Base-by-base conservation (phyloP, 1,284 basidiomycete genomes). In the Irpex sp. region DNA sequence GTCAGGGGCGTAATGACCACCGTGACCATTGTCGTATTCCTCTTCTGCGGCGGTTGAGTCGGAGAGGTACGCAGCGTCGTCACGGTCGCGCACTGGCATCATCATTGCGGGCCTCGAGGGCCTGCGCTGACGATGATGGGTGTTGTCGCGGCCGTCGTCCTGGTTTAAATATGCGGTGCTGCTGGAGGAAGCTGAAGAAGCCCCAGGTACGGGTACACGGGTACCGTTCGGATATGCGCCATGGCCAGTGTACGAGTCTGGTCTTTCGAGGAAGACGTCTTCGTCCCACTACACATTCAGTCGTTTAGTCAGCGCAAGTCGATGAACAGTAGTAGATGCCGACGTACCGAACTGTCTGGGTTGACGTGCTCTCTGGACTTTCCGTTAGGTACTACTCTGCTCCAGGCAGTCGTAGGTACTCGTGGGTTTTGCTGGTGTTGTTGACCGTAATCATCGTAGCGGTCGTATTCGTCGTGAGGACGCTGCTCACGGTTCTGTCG, bases 301-400 rank as follows among this genome's bases (percentile, higher is more conserved):
- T 61, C 8, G 15, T 36, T 37, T 56, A 31, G 49, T 63, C 8
- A 55, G n/a, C 17, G 5, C 13, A 4, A 31, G 48, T 52, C 13
- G n/a, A 34, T 34, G 48, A 11, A 34, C 3, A 44, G 7, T 36
- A 58, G 9, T 38, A 8, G 58, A n/a, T 44, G 11, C 21, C n/a
- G 11, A 68, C 69, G 19, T 61, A 74, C 72, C 47, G 40, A 47
- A 6, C 66, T 67, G 55, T 67, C 68, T 31, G 31, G 31, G 31
- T 34, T 34, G 5, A 26, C 8, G 60, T 19, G 34, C 15, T 62
- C 64, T n/a, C 66, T 65, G 1, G 69, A 64, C 52, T 70, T 70
- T 55, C 59, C 69, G 17, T 69, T 48, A n/a, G 64, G 62, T 5
- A 70, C 57, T 26, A 72, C 67, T 59, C 67, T 73, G 64, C 72